Base-by-base conservation (phyloP, 1,139 yeast genomes). In the Lodderomyces beijingensis region DNA sequence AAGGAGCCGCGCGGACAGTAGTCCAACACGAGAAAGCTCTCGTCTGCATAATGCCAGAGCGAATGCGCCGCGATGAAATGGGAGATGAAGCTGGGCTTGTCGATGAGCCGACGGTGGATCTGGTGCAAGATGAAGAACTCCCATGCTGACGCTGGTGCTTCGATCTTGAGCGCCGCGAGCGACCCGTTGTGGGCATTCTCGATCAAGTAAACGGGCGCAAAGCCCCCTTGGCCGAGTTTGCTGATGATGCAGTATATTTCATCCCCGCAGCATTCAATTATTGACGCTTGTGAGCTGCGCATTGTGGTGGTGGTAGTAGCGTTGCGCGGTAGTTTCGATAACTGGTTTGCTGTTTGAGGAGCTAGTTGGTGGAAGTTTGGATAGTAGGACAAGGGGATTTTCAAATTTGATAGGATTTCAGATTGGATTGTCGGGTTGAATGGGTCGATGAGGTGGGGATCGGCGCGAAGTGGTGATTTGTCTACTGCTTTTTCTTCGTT, bases 181-280 rank as follows among this genome's bases (percentile, higher is more conserved):
- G 59, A 50, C 0, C 87, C 88, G n/a, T 14, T 23, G 12, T 65
- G 55, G 35, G 75, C 77, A 8, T 78, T 69, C 52, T 84, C 93
- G 0, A 85, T 81, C 16, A 87, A 60, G 50, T 79, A 87, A 0
- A 87, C 95, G 1, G 77, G 69, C 0, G 93, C 95, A 57, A 68
- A 81, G 0, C 93, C 94, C 6, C 95, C 95, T 46, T 71, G 72
- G 0, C 96, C 95, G 9, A 89, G 58, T 41, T 79, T 75, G 32
- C 69, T 66, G 25, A 77, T 65, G 36, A 86, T 61, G 40, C 79
- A 74, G 48, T 65, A 77, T 4, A 74, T 61, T 34, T 72, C 77
- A 30, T 66, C 67, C 1, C 76, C 77, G 38, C 66, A 63, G 31
- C 57, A 66, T 37, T 71, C 73, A n/a, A 76, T 50, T 39, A 71